A percentile compares a stretch with the other conserved stretches of the same genome.
phyloP scores from a whole-genome alignment of 352 stramenopile species.

The Phytophthora meadii region DNA sequence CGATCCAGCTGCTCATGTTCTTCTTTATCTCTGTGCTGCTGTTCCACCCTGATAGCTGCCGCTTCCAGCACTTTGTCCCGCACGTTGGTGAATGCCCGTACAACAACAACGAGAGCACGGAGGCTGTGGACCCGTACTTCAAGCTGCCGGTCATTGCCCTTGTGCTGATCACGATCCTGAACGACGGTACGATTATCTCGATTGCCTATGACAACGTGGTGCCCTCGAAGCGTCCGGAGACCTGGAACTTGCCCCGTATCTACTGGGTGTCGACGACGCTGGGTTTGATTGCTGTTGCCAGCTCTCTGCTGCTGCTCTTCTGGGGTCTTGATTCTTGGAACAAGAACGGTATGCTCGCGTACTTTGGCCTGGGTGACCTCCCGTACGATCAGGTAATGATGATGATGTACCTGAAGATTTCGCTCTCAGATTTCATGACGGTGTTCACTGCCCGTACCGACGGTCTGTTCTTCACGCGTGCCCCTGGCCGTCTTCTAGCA shows the following conservation, averaged over 20 bases:
- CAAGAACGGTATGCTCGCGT: slow-evolving; percentile 60
- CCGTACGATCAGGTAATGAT: slow-evolving; percentile 92
- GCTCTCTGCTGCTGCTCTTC: slow-evolving; percentile 86
- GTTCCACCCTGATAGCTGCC: slow-evolving; percentile 84
- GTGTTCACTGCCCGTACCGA: slow-evolving; percentile 91
- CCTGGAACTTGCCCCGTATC: slow-evolving; percentile 79
- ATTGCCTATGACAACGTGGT: slow-evolving; percentile 91
- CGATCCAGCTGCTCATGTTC: slow-evolving; percentile 93
- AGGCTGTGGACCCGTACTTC: slow-evolving; percentile 83
- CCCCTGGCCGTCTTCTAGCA: slow-evolving; percentile 75
- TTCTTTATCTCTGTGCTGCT: slow-evolving; percentile 93
- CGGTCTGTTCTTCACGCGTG: slow-evolving; percentile 82
- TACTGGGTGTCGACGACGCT: slow-evolving; percentile 62
- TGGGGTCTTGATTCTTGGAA: slow-evolving; percentile 90
- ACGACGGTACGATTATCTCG: slow-evolving; percentile 95
- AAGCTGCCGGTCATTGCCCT: slow-evolving; percentile 93
- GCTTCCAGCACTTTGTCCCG: slow-evolving; percentile 74
- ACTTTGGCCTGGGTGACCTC: slow-evolving; percentile 70
- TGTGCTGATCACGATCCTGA: slow-evolving; percentile 95
- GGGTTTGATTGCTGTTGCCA: slow-evolving; percentile 79
- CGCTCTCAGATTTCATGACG: slow-evolving; percentile 93
- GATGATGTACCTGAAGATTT: slow-evolving; percentile 96
- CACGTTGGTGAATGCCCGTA: slow-evolving; percentile 58
- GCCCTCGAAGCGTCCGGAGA: slow-evolving; percentile 69
- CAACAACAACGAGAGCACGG: slow-evolving; percentile 52